Evolutionary conservation across 352 stramenopile species (phyloP), one percentile per base, ranked within the genome.

Genomic region (Pythium sukuiense): DNA sequence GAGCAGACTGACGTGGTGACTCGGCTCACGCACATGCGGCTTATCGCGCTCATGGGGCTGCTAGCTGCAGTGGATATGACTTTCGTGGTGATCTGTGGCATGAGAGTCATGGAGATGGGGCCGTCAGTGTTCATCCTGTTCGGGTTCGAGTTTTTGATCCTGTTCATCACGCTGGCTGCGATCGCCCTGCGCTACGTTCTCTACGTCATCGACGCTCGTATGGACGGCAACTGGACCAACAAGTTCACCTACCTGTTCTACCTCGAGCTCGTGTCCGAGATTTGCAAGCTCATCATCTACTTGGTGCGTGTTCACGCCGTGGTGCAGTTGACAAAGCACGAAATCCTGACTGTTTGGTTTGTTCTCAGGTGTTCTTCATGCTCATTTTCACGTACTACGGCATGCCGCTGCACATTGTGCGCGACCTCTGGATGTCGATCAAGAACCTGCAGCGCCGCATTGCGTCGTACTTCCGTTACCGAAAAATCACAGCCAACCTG

Each of bases 371-470:
- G 18, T 99, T 99, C 71, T 99, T 99, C 81, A 87, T 95, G 70
- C 94, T 99, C 48, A 97, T 99, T 37, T 98, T 99, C 69, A 97
- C 92, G 32, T 98, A 98, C 70, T 99, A 99, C 71, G 97, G 96
- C 39, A 93, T 99, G 78, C 97, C 97, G 16, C 89, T 99, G 57
- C 97, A 99, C 70, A 96, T 99, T 61, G 90, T 99, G 55, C 88
- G 97, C 41, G 97, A 99, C 55, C 76, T 99, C 5, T 99, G 97
- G 87, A 81, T 99, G 35, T 98, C 85, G 14, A 83, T 90, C 71
- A 89, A 93, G 80, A 94, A 86, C 35, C 70, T 95, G 56, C 85
- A 93, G 69, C 86, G 83, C 32, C 86, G 88, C 35, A 89, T 96
- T 52, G 76, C 79, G 29, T 91, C 86, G 9, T 96, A 94, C 67